Base-by-base conservation (phyloP, 164 flowering plant genomes). In the Berberis vulgaris region DNA sequence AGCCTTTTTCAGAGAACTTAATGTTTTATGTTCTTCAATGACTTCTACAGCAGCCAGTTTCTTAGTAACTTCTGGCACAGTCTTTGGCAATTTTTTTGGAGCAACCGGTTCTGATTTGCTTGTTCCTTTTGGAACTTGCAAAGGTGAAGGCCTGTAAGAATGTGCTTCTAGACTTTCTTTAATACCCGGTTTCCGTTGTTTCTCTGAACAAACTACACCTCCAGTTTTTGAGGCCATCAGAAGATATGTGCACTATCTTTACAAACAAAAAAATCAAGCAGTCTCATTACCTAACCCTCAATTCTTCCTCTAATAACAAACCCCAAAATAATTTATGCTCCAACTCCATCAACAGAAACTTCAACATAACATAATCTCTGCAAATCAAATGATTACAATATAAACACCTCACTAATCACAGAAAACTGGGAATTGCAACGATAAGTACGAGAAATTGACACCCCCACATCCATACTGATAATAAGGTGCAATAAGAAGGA, bases 151-250 rank as follows among this genome's bases (percentile, higher is more conserved):
- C 72, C 64, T 69, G 47, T 43, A 66, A 64, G 69, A 69, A 60
- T 68, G 66, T 61, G 68, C 69, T 52, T 74, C 80, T 26, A 62
- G 50, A 40, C 59, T 59, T 46, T 64, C 76, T 75, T 62, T 67
- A 63, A 57, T 62, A 56, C 42, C 63, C 6, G 71, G 7, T 53
- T 69, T 73, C 59, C 71, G 77, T 11, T 73, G 77, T 67, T 72
- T 71, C 46, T 63, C 72, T 8, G 70, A 38, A 49, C 68, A 63
- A 69, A 73, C 49, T 70, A 66, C 73, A 45, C 67, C 38, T 61
- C 64, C 59, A 58, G 74, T 2, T 68, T 74, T 81, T 44, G 84
- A 76, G 66, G 81, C 84, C 88, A 84, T 84, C 47, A 57, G 63
- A 60, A n/a, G n/a, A 68, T 41, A 43, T 41, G 67, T 26, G 26